These are phyloP conservation scores for Nigrospora oryzae DNA, from an alignment of 2,329 filamentous ascomycete species.

Conservation along the genomic window DNA sequence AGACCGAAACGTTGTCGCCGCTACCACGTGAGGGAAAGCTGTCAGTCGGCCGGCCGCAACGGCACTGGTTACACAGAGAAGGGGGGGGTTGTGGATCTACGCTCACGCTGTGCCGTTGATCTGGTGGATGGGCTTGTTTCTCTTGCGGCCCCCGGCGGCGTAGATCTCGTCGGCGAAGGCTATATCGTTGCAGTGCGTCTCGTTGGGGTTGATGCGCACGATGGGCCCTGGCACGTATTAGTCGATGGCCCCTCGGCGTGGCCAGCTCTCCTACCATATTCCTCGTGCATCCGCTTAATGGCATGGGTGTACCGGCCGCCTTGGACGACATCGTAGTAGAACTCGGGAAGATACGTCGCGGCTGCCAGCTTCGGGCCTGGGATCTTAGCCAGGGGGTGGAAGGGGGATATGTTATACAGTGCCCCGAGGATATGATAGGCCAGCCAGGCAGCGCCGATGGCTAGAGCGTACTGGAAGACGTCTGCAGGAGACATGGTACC, in stretches of 20 bases:
- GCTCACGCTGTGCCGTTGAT: slow-evolving; percentile 9
- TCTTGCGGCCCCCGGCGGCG: slow-evolving; percentile 13
- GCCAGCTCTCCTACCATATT: slow-evolving; percentile 18
- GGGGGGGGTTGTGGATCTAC: background rate
- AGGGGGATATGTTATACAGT: slow-evolving; percentile 28
- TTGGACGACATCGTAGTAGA: slow-evolving; percentile 26
- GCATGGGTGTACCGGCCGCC: slow-evolving; percentile 24
- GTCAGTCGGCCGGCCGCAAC: too few species aligned
- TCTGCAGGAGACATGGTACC: too few species aligned
- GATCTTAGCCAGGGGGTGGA: slow-evolving; percentile 28
- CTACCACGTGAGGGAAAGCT: too few species aligned
- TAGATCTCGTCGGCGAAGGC: slow-evolving; percentile 29
- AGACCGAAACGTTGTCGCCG: slow-evolving; percentile 4
- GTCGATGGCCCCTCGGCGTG: background rate
- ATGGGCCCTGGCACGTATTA: slow-evolving; percentile 20
- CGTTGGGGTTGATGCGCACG: slow-evolving; percentile 28
- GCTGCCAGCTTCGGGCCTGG: slow-evolving; percentile 28
- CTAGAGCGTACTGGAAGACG: too few species aligned
- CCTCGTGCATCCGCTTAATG: slow-evolving; percentile 25
- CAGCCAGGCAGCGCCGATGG: slow-evolving; percentile 11
- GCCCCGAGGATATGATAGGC: slow-evolving; percentile 17
- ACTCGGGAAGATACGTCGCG: slow-evolving; percentile 25
- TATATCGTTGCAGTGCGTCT: slow-evolving; percentile 27
- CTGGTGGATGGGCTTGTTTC: slow-evolving; percentile 14
- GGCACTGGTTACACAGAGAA: too few species aligned